phyloP scores from a whole-genome alignment of 148 eudicot species.

The Pharnaceum exiguum region DNA sequence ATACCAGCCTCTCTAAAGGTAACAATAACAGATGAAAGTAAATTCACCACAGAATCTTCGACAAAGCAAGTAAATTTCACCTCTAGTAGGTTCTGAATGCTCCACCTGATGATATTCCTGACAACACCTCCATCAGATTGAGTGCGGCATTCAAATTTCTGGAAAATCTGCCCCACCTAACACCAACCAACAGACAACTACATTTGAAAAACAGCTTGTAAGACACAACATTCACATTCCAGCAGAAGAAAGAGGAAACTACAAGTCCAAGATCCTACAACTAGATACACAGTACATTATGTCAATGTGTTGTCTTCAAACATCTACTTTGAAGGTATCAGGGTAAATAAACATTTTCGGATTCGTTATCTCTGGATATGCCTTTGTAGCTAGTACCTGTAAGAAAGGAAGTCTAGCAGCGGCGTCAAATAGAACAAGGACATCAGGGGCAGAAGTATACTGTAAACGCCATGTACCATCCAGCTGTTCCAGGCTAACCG shows the following conservation, averaged over 20 bases:
- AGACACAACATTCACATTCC: constrained; percentile 12
- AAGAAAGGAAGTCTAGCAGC: constrained; percentile 72
- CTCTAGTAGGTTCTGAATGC: constrained; percentile 69
- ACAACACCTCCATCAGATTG: constrained; percentile 55
- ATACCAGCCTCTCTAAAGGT: not conserved
- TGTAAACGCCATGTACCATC: constrained; percentile 95
- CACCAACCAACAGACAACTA: constrained; percentile 29
- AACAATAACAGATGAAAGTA: not conserved
- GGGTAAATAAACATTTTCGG: not conserved
- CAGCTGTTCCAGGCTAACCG: constrained; percentile 47
- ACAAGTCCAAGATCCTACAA: not conserved
- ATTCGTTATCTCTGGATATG: not conserved
- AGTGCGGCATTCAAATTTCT: constrained; percentile 75
- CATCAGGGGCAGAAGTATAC: constrained; percentile 97
- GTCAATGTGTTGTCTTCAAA: too few relatives aligned
- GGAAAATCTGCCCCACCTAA: constrained; percentile 90
- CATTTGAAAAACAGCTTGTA: constrained; percentile 27
- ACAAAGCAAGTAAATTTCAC: constrained; percentile 22
- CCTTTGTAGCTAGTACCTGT: constrained; percentile 36
- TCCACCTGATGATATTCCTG: constrained; percentile 82
- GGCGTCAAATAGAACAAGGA: constrained; percentile 67
- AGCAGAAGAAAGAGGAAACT: not conserved
- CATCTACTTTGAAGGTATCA: too few relatives aligned
- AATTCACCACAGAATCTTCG: not conserved
- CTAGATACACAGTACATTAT: not conserved